These are phyloP conservation scores for Colletotrichum siamense DNA, from an alignment of 2,329 filamentous ascomycete genomes.

Conservation along the genomic window DNA sequence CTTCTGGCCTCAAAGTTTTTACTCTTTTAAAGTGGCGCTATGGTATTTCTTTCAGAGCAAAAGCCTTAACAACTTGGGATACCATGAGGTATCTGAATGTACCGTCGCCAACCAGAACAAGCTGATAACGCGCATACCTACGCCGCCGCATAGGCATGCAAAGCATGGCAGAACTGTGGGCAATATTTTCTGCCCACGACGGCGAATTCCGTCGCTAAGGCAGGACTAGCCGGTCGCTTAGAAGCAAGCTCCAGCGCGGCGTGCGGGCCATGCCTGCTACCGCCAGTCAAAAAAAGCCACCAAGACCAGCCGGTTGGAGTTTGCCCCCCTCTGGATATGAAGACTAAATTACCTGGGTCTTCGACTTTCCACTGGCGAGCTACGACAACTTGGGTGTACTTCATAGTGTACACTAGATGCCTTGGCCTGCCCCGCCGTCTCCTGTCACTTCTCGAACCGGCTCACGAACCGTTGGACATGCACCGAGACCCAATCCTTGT, in stretches of 20 bases:
- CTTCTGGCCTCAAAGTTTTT: not conserved
- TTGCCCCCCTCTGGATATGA: not conserved
- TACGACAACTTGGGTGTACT: not conserved
- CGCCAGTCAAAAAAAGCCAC: not conserved
- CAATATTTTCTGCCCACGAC: not conserved
- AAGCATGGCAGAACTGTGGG: not conserved
- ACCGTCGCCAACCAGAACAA: not conserved
- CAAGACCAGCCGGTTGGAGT: not conserved
- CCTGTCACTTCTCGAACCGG: conserved; percentile 21
- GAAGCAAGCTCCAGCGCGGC: not conserved
- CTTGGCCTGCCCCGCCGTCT: conserved; percentile 5
- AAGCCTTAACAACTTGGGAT: not conserved
- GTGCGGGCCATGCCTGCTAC: not conserved
- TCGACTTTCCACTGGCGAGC: not conserved
- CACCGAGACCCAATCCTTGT: not conserved
- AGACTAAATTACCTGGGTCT: not conserved
- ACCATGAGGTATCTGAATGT: not conserved
- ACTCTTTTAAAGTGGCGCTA: not conserved
- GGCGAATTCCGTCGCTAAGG: conserved; percentile 1
- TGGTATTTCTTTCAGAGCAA: not conserved
- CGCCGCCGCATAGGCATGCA: not conserved
- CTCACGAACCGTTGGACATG: conserved; percentile 15
- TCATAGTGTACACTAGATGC: not conserved
- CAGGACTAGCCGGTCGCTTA: not conserved
- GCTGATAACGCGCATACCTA: not conserved